phyloP scores from a whole-genome alignment of 2,329 filamentous ascomycete species.

The Chalara sp. region DNA sequence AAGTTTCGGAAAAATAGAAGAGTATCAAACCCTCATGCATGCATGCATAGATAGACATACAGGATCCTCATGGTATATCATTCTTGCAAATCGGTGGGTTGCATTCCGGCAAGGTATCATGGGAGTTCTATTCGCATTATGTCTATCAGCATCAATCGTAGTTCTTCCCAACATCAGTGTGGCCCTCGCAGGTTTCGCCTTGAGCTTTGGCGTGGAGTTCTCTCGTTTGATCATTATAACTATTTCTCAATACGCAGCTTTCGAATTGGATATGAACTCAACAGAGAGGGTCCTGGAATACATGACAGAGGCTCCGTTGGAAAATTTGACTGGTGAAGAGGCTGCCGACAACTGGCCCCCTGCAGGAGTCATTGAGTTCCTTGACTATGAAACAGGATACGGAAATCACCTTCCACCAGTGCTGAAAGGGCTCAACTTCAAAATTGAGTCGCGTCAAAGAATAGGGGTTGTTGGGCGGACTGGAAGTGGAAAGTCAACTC shows the following conservation, averaged over 20 bases:
- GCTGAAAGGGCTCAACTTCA: slow-evolving; percentile 60
- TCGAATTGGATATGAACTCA: slow-evolving; percentile 73
- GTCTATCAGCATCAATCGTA: not conserved
- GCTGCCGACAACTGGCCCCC: slow-evolving; percentile 68
- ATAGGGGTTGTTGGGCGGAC: slow-evolving; percentile 23
- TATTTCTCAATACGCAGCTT: slow-evolving; percentile 56
- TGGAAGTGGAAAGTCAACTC: slow-evolving; percentile 22
- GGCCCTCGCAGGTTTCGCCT: slow-evolving; percentile 64
- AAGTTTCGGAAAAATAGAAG: slow-evolving; percentile 60
- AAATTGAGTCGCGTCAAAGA: slow-evolving; percentile 52
- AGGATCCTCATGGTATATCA: slow-evolving; percentile 59
- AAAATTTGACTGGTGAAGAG: slow-evolving; percentile 53
- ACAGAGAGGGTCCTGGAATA: slow-evolving; percentile 71
- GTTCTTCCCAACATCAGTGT: slow-evolving; percentile 27
- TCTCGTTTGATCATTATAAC: slow-evolving; percentile 55
- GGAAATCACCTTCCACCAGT: slow-evolving; percentile 63
- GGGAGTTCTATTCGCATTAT: not conserved
- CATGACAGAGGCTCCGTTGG: slow-evolving; percentile 52
- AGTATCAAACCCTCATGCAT: slow-evolving; percentile 64
- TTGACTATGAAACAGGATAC: slow-evolving; percentile 63
- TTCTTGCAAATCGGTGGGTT: slow-evolving; percentile 53
- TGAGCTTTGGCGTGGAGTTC: slow-evolving; percentile 67
- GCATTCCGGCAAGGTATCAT: slow-evolving; percentile 54
- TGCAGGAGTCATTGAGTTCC: slow-evolving; percentile 62
- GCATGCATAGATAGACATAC: slow-evolving; percentile 57